Base-by-base conservation (phyloP, 305 asterid species). In the Fraxinus dipetala region DNA sequence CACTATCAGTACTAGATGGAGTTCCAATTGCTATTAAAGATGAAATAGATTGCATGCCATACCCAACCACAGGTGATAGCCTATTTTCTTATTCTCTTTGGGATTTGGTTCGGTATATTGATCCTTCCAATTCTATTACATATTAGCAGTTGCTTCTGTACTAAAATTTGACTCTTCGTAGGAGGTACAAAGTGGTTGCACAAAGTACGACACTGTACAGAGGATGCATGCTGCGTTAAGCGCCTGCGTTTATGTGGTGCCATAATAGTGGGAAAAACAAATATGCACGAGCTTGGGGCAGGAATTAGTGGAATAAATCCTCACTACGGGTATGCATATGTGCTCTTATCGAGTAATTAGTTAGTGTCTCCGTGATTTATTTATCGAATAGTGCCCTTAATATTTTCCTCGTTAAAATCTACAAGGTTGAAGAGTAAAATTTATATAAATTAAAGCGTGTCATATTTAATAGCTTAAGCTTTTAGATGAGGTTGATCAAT, bases 221-320 rank as follows among this genome's bases (percentile, higher is more conserved):
- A 88, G 1, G 99, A 95, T 78, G 97, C 98, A 0, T 85, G 85
- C 18, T 95, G 99, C 36, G 96, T 95, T 63, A 87, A 82, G 38
- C 92, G 95, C 14, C 88, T 95, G 75, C 83, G 98, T n/a, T 82
- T 80, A 72, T 95, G 98, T 74, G 99, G 98, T 43, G 97, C 99
- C 81, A 81, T 95, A 54, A 82, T 93, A 13, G 91, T 94, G 1
- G 99, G 98, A 22, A 95, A 95, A 81, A 93, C 98, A 26, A 95
- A 94, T 76, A 95, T 95, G 98, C 99, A 95, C 73, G 98, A 95
- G 86, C 97, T 95, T 61, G 99, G 99, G 79, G 97, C 97, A 30
- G 99, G 99, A 80, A 89, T 95, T 31, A 95, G 99, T 75, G 98
- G 99, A 48, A 94, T 95, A 56, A 95, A 95, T 89, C 99, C 99